Percentiles rank a stretch among this genome's conserved stretches.
These are phyloP conservation scores for Prosopis cineraria DNA, from an alignment of 306 rosid genomes.

Conservation along the genomic window DNA sequence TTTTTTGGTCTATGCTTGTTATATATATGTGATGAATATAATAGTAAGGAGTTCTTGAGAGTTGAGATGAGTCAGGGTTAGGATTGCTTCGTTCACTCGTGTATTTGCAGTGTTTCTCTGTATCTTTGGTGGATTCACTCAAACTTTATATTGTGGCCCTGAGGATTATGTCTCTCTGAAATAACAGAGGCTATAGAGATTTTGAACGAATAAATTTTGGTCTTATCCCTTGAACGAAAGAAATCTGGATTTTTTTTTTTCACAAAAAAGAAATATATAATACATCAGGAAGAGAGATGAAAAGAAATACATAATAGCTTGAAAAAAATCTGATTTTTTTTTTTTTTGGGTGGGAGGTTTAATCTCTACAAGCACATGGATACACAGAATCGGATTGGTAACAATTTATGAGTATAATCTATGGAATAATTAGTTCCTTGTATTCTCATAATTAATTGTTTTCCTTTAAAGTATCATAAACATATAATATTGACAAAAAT, in stretches of 20 bases:
- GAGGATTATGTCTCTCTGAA: background rate
- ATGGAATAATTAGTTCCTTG: background rate
- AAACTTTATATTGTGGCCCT: background rate
- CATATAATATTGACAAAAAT: no score
- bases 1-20: background rate
- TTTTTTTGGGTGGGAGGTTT: no score
- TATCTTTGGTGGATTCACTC: background rate
- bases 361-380: background rate
- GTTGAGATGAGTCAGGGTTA: background rate
- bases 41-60: background rate
- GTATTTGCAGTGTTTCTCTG: slow-evolving; percentile 2
- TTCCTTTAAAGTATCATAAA: no score
- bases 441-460: no score
- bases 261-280: background rate
- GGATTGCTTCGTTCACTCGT: background rate
- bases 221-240: background rate
- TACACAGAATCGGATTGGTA: background rate
- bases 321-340: background rate
- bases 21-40: background rate
- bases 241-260: no score
- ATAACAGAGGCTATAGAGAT: background rate
- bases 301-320: background rate
- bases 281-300: background rate
- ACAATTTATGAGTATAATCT: background rate
- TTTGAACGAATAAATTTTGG: slow-evolving; percentile 6